Percentiles rank a stretch among this genome's conserved stretches.
These are phyloP conservation scores for Arthrocladium fulminans DNA, from an alignment of 2,329 filamentous ascomycete species.

Conservation along the genomic window DNA sequence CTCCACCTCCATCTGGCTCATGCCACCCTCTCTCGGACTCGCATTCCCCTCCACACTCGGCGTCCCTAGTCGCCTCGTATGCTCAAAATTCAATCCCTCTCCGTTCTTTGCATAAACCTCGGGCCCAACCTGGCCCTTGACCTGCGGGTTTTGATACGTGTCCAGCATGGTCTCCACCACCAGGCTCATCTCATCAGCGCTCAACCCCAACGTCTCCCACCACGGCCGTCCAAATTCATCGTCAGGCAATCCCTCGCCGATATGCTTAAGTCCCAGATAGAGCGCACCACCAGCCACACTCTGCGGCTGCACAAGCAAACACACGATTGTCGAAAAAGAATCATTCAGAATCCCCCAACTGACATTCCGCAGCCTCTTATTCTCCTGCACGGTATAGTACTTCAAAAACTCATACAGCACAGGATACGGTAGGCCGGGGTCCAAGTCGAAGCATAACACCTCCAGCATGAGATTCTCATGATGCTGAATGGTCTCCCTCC, in stretches of 20 bases:
- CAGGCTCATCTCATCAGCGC: slow-evolving; percentile 58
- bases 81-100: slow-evolving; percentile 27
- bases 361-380: slow-evolving; percentile 72
- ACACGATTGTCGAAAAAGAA: slow-evolving; percentile 72
- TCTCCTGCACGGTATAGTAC: slow-evolving; percentile 63
- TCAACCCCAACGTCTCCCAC: slow-evolving; percentile 74
- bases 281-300: slow-evolving; percentile 79
- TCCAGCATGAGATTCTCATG: slow-evolving; percentile 92
- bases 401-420: slow-evolving; percentile 73
- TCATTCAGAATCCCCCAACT: slow-evolving; percentile 95
- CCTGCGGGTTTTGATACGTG: slow-evolving; percentile 37
- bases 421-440: slow-evolving; percentile 79
- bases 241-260: slow-evolving; percentile 60
- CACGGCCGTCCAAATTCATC: slow-evolving; percentile 69
- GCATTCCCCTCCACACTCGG: slow-evolving; percentile 4
- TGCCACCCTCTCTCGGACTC: not conserved
- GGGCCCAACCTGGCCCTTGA: slow-evolving; percentile 36
- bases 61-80: slow-evolving; percentile 25
- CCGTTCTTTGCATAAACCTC: slow-evolving; percentile 33
- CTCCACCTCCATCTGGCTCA: not conserved
- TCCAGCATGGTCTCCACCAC: slow-evolving; percentile 69
- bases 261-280: slow-evolving; percentile 75
- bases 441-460: slow-evolving; percentile 84
- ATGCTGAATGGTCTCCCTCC: slow-evolving; percentile 85
- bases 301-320: slow-evolving; percentile 67